Conservation (phyloP, 2,329 filamentous ascomycete species). For the Fusarium continuum region DNA sequence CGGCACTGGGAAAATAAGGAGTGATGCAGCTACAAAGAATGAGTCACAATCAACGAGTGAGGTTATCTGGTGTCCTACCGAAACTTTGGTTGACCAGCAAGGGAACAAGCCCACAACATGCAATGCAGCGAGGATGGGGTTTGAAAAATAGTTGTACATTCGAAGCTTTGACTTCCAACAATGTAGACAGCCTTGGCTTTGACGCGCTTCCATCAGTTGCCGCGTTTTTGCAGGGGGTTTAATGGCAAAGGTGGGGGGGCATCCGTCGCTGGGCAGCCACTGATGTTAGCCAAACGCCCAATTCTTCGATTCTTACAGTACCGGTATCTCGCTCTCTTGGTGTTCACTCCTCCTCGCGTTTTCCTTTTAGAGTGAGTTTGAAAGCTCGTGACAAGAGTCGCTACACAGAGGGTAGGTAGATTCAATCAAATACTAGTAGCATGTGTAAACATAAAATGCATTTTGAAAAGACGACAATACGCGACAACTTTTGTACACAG, state of each 20-base stretch:
- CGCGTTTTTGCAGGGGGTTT: slow-evolving; percentile 42
- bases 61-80: neutral
- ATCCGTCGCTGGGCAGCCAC: slow-evolving; percentile 17
- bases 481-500: neutral
- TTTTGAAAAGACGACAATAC: neutral
- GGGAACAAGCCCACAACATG: slow-evolving; percentile 25
- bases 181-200: slow-evolving; percentile 13
- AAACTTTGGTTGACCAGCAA: slow-evolving; percentile 14
- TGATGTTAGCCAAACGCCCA: neutral
- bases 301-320: neutral
- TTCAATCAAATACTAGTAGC: no score
- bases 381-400: neutral
- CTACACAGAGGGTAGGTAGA: neutral
- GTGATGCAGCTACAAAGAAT: neutral
- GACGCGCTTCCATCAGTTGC: slow-evolving; percentile 36
- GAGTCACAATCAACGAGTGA: neutral
- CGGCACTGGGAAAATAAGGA: neutral
- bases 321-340: no score
- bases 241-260: slow-evolving; percentile 37
- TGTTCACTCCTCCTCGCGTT: neutral
- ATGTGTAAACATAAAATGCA: no score
- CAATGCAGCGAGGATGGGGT: slow-evolving; percentile 7
- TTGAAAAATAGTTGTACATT: slow-evolving; percentile 31
- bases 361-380: neutral
- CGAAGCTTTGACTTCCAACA: slow-evolving; percentile 2